Percentiles rank a stretch among this genome's conserved stretches.
These are phyloP conservation scores for Talaromyces sp. DNA, from an alignment of 2,329 filamentous ascomycete genomes.

Conservation along the genomic window DNA sequence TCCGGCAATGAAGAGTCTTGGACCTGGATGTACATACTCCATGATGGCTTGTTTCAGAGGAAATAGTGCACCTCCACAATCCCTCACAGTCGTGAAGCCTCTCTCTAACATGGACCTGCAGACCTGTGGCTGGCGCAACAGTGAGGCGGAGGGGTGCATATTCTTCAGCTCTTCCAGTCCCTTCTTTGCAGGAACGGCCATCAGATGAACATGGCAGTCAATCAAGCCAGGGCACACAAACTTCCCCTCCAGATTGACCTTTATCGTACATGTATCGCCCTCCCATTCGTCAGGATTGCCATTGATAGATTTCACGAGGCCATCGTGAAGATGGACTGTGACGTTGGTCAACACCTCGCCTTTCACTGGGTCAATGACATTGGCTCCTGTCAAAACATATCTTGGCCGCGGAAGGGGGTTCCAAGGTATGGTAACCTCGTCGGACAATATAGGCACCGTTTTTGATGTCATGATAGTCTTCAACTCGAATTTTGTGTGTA, in stretches of 20 bases:
- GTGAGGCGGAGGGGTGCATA: neutral
- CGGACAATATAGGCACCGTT: neutral
- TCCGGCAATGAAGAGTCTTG: constrained; percentile 51
- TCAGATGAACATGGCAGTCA: constrained; percentile 48
- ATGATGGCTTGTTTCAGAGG: constrained; percentile 50
- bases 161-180: neutral
- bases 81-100: constrained; percentile 55
- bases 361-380: constrained; percentile 35
- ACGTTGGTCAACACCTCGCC: constrained; percentile 24
- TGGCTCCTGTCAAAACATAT: constrained; percentile 22
- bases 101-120: constrained; percentile 46
- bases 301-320: constrained; percentile 21
- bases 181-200: constrained; percentile 38
- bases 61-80: constrained; percentile 52
- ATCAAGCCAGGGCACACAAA: constrained; percentile 49
- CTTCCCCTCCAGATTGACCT: constrained; percentile 38
- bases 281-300: constrained; percentile 7
- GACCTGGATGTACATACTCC: constrained; percentile 52
- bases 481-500: neutral
- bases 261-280: neutral
- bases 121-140: constrained; percentile 10
- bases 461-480: neutral
- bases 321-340: constrained; percentile 30
- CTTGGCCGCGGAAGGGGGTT: neutral
- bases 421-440: constrained; percentile 1